phyloP scores from a whole-genome alignment of 306 rosid genomes.

The Pueraria montana region DNA sequence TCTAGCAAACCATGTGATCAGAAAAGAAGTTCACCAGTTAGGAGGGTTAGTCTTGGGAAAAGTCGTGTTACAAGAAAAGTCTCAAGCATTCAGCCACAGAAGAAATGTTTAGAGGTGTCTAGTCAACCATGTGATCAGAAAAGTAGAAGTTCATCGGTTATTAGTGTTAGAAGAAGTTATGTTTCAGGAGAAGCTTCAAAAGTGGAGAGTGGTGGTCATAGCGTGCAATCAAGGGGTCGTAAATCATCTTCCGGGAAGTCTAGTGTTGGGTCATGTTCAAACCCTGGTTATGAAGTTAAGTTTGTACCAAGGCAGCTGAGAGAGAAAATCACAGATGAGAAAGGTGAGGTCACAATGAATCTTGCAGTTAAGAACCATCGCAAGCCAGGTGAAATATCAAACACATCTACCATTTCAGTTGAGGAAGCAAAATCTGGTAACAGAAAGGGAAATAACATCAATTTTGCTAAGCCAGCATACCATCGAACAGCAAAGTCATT shows the following conservation, averaged over 20 bases:
- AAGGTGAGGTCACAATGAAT: slow-evolving; percentile 52
- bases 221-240: slow-evolving; percentile 57
- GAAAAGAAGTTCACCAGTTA: slow-evolving; percentile 48
- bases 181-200: slow-evolving; percentile 39
- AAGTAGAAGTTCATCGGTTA: slow-evolving; percentile 53
- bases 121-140: slow-evolving; percentile 52
- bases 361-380: slow-evolving; percentile 51
- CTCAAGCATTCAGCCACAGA: slow-evolving; percentile 47
- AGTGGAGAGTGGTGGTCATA: slow-evolving; percentile 52
- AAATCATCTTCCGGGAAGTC: slow-evolving; percentile 80
- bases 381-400: slow-evolving; percentile 45
- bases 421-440: slow-evolving; percentile 50
- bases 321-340: slow-evolving; percentile 49
- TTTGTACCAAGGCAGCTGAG: slow-evolving; percentile 47
- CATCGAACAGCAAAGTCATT: slow-evolving; percentile 60
- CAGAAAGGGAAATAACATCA: slow-evolving; percentile 44
- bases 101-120: slow-evolving; percentile 56
- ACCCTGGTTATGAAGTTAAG: slow-evolving; percentile 56
- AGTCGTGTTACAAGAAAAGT: slow-evolving; percentile 56
- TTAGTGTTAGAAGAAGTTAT: slow-evolving; percentile 64
- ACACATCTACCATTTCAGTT: slow-evolving; percentile 40
- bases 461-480: slow-evolving; percentile 48
- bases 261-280: slow-evolving; percentile 79
- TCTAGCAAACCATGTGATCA: slow-evolving; percentile 53
- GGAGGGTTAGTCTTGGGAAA: slow-evolving; percentile 61